Percentiles rank a stretch among this genome's conserved stretches.
Conservation (phyloP, 805 yeast genomes). For the Nematodospora valgi region DNA sequence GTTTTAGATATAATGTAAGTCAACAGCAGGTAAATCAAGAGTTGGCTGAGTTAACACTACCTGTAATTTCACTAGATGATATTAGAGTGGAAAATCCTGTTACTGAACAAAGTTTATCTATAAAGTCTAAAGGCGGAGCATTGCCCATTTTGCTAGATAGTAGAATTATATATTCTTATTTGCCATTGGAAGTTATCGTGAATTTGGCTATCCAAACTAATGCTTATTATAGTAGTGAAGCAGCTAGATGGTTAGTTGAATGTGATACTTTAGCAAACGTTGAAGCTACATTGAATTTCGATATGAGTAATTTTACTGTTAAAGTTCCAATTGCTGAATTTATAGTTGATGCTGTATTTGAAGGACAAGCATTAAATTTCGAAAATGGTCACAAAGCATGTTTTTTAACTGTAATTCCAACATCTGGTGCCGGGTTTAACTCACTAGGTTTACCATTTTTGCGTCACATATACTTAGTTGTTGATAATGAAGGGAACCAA, state of each 20-base stretch:
- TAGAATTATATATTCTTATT: conserved; percentile 43
- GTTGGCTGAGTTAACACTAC: conserved; percentile 19
- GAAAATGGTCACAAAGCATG: conserved; percentile 59
- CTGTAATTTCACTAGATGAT: conserved; percentile 26
- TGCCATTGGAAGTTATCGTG: conserved; percentile 57
- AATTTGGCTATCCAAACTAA: conserved; percentile 66
- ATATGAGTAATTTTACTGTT: conserved; percentile 50
- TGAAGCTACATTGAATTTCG: conserved; percentile 50
- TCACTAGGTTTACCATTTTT: conserved; percentile 60
- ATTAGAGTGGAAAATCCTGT: conserved; percentile 23
- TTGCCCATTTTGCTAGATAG: conserved; percentile 61
- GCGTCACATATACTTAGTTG: conserved; percentile 52
- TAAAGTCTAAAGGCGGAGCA: conserved; percentile 27
- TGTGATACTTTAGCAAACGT: conserved; percentile 47
- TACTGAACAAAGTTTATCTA: conserved; percentile 32
- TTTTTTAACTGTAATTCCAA: conserved; percentile 48
- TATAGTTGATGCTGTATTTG: conserved; percentile 34
- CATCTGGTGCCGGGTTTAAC: conserved; percentile 44
- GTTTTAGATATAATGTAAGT: conserved; percentile 44
- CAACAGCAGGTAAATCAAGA: conserved; percentile 10
- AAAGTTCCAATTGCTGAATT: conserved; percentile 49
- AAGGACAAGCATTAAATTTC: conserved; percentile 41
- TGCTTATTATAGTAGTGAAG: conserved; percentile 52
- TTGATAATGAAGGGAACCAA: conserved; percentile 54
- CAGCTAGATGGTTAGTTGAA: conserved; percentile 57